Conservation (phyloP, 306 rosid genomes). For the Pyrus pyrifolia region DNA sequence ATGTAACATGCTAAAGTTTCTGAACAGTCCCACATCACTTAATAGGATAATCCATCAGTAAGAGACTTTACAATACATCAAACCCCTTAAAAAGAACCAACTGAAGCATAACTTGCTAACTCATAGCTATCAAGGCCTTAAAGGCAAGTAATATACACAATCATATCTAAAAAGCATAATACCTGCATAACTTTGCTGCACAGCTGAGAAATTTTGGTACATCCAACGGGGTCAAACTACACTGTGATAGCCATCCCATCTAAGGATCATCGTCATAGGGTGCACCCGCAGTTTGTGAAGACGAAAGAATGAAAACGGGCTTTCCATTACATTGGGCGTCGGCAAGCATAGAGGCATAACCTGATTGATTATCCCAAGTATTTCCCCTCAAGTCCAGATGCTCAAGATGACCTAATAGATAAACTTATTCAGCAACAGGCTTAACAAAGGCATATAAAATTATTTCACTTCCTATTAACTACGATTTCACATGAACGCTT, state of each 20-base stretch:
- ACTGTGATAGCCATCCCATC: not conserved
- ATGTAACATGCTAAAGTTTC: not conserved
- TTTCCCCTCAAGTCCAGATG: conserved; percentile 68
- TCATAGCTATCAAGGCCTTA: not conserved
- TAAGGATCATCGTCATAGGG: conserved; percentile 76
- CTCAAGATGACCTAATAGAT: conserved; percentile 59
- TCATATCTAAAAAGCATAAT: not conserved
- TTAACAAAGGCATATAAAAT: not conserved
- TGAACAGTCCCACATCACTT: not conserved
- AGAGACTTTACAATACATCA: not conserved
- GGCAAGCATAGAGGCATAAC: conserved; percentile 26
- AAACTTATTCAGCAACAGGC: not conserved
- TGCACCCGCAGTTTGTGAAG: conserved; percentile 20
- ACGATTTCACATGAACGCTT: not conserved
- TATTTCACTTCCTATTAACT: not conserved
- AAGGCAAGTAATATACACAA: conserved; percentile 1
- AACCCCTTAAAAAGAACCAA: not conserved
- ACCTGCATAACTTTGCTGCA: not conserved
- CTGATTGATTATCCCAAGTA: conserved; percentile 39
- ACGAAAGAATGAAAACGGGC: conserved; percentile 43
- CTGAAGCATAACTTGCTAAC: conserved; percentile 7
- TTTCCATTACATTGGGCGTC: conserved; percentile 34
- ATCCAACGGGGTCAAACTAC: not conserved
- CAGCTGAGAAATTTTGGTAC: not conserved
- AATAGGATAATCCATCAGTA: not conserved